phyloP scores from a whole-genome alignment of 1,284 basidiomycete genomes.

The Trametes hirsuta region DNA sequence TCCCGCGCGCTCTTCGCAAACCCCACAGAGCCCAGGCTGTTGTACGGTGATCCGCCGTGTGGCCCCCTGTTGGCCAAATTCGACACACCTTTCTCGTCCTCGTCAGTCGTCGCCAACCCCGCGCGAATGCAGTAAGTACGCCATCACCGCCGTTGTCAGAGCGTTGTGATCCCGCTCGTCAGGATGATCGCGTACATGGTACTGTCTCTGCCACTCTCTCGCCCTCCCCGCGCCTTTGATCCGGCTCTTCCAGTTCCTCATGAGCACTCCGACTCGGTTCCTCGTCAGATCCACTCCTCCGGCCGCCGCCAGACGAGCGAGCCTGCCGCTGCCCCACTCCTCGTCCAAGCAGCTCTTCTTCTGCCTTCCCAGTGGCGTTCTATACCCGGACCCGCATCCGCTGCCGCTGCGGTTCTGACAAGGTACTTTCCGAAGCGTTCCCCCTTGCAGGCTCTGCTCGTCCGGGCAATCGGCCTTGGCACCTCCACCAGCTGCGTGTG shows the following conservation, averaged over 20 bases:
- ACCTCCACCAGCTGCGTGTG: conserved; percentile 14
- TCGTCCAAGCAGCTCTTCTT: neutral
- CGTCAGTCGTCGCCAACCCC: neutral
- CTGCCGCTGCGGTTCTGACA: conserved; percentile 10
- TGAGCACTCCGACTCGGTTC: neutral
- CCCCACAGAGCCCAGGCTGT: conserved; percentile 1
- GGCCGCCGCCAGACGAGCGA: no score
- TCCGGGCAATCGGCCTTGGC: conserved; percentile 18
- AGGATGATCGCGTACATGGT: conserved; percentile 14
- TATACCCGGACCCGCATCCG: no score
- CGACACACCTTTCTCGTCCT: neutral
- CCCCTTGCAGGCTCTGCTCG: neutral
- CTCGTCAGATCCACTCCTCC: conserved; percentile 8
- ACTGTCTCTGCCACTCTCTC: conserved; percentile 7
- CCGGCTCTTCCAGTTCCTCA: neutral
- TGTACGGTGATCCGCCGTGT: conserved; percentile 2
- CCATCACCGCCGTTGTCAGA: conserved; percentile 18
- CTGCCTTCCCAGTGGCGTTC: no score
- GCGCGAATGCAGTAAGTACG: conserved; percentile 4
- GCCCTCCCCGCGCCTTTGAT: conserved; percentile 10
- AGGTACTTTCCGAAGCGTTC: conserved; percentile 9
- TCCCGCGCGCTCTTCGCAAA: neutral
- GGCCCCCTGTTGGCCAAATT: neutral
- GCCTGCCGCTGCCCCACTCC: neutral
- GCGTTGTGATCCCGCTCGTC: conserved; percentile 5